A percentile compares a stretch with the other conserved stretches of the same genome.
These are phyloP conservation scores for Melanopsichium pennsylvanicum DNA, from an alignment of 1,284 basidiomycete genomes.

Conservation along the genomic window DNA sequence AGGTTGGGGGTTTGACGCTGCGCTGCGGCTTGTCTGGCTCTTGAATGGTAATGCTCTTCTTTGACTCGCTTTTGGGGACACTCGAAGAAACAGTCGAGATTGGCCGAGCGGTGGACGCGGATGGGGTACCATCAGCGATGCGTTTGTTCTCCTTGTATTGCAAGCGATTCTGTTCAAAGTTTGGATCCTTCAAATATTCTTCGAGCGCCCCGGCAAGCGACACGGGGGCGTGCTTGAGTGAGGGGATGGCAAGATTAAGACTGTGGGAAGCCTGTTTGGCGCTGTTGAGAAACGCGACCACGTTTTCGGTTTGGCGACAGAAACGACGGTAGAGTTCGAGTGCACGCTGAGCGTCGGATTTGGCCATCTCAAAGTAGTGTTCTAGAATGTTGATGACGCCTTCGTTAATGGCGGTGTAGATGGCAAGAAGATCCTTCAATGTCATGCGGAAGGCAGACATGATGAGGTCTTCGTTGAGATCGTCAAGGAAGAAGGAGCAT, in stretches of 20 bases:
- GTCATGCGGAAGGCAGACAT: conserved; percentile 89
- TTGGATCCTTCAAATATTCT: conserved; percentile 93
- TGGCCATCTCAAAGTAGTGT: conserved; percentile 99
- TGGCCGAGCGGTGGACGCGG: conserved; percentile 14
- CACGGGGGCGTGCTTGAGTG: conserved; percentile 92
- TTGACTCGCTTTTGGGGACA: conserved; percentile 41
- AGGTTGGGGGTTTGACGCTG: conserved; percentile 48
- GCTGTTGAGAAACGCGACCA: conserved; percentile 92
- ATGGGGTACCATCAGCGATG: conserved; percentile 72
- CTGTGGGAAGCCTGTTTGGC: conserved; percentile 91
- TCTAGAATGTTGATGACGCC: conserved; percentile 94
- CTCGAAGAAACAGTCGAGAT: conserved; percentile 11
- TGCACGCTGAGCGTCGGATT: conserved; percentile 84
- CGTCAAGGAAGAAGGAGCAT: conserved; percentile 93
- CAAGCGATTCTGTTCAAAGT: conserved; percentile 89
- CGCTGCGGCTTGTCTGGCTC: conserved; percentile 48
- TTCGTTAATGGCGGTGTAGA: conserved; percentile 97
- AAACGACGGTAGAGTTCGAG: conserved; percentile 91
- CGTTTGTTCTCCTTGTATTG: conserved; percentile 89
- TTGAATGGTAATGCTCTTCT: conserved; percentile 50
- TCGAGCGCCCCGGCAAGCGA: conserved; percentile 90
- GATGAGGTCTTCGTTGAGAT: conserved; percentile 88
- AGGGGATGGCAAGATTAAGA: conserved; percentile 90
- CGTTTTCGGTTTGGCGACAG: conserved; percentile 90
- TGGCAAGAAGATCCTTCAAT: conserved; percentile 93